Evolutionary conservation across 257 asterid genomes (phyloP).

Genomic region (Solanum sitiens): DNA sequence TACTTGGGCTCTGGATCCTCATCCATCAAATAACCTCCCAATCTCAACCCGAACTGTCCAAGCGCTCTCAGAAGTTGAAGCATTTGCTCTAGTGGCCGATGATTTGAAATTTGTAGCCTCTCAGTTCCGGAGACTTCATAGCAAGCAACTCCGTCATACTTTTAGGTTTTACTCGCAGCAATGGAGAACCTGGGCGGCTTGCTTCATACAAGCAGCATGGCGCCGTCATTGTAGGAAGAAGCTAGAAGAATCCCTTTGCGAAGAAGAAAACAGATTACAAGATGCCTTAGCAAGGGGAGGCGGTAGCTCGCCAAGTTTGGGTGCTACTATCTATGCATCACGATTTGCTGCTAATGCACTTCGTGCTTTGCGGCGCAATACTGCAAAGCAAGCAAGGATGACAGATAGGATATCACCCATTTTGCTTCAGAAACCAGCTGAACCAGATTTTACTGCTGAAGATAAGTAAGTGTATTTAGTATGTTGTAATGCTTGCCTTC

Average conservation of each 20-base stretch:
- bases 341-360: conserved; percentile 89
- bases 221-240: conserved; percentile 64
- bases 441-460: conserved; percentile 80
- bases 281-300: conserved; percentile 64
- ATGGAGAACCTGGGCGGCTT: conserved; percentile 98
- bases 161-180: conserved; percentile 91
- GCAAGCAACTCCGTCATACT: conserved; percentile 89
- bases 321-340: conserved; percentile 86
- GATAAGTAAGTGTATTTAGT: conserved; percentile 26
- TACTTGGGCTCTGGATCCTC: conserved; percentile 96
- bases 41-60: conserved; percentile 90
- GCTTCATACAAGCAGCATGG: conserved; percentile 95
- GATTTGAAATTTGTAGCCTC: conserved; percentile 92
- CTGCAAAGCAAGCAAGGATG: conserved; percentile 51
- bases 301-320: conserved; percentile 65
- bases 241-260: conserved; percentile 68
- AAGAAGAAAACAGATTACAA: conserved; percentile 67
- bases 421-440: conserved; percentile 86
- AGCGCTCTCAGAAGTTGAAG: conserved; percentile 94
- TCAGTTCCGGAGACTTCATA: conserved; percentile 76
- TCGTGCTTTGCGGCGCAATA: conserved; percentile 49
- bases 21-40: conserved; percentile 76
- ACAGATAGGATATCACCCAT: conserved; percentile 66
- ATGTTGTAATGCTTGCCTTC: conserved; percentile 6
- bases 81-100: conserved; percentile 78